Evolutionary conservation across 352 stramenopile species (phyloP), one percentile per base, ranked within the genome.

Genomic region (Globisporangium barbulae): DNA sequence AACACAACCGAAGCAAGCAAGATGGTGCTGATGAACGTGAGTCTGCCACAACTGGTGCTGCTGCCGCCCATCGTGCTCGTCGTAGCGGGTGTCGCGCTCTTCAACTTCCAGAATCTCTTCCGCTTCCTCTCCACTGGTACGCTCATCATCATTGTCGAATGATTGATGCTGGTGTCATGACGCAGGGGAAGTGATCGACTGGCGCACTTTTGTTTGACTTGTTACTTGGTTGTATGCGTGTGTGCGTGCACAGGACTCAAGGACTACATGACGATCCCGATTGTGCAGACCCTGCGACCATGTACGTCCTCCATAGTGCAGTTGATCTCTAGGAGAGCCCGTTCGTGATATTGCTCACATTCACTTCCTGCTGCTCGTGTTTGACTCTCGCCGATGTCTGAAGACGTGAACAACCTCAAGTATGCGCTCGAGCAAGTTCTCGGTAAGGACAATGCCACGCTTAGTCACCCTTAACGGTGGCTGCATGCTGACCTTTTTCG

Each of bases 21-120:
- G 41, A 62, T 58, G 61, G 79, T 83, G 75, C 71, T 84, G 52
- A 68, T 85, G 56, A 72, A 73, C 56, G 22, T 83, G 72, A 78
- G 68, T 47, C 53, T 88, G 28, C 69, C 80, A 52, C 81, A 94
- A 59, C 65, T 91, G 48, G 69, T 91, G 59, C 69, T 94, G 61
- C 66, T 93, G 72, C 83, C 85, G 69, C 78, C 83, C 54, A 55
- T 91, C 60, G 64, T 93, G 75, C 73, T 93, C 57, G 41, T 94
- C 33, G 69, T 76, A 15, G 78, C 83, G 60, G 75, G 73, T 28
- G 66, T 93, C 22, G 76, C 83, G 76, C 81, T 94, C 61, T 89
- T 90, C 61, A 86, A 83, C 70, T 94, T 93, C 73, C 84, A 94
- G 73, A 87, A 86, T 48, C 66, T 87, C 53, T 91, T 85, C 67